These are phyloP conservation scores for Emmonsia crescens DNA, from an alignment of 2,329 filamentous ascomycete genomes.

Conservation along the genomic window DNA sequence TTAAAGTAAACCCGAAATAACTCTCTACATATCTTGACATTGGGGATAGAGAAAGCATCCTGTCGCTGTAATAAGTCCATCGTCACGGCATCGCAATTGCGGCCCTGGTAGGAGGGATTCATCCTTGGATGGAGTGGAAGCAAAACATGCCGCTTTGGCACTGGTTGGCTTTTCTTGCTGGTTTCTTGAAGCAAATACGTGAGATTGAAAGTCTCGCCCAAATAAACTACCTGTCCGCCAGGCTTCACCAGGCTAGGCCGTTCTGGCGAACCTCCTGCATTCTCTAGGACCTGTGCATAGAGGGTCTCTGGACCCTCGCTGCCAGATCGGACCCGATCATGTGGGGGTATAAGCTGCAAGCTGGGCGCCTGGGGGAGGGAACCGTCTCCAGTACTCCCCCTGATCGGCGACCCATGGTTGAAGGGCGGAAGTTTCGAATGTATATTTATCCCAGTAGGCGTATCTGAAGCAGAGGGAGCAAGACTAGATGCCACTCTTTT, in stretches of 20 bases:
- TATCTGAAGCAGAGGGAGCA: background rate
- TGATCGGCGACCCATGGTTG: background rate
- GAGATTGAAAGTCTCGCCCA: slow-evolving; percentile 2
- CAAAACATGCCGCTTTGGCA: background rate
- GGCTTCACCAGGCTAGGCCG: slow-evolving; percentile 2
- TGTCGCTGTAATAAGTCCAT: slow-evolving; percentile 2
- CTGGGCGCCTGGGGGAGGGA: background rate
- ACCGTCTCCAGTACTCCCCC: background rate
- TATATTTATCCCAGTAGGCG: background rate
- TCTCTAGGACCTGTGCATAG: slow-evolving; percentile 3
- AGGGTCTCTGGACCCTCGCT: slow-evolving; percentile 3
- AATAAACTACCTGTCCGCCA: slow-evolving; percentile 1
- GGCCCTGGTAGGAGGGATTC: background rate
- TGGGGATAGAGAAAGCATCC: slow-evolving; percentile 2
- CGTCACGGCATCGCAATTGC: slow-evolving; percentile 1
- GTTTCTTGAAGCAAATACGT: slow-evolving; percentile 2
- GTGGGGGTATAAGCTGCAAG: background rate
- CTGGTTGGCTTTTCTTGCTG: background rate
- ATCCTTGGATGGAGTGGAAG: background rate
- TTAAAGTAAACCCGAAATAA: slow-evolving; percentile 2
- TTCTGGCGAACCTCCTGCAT: background rate
- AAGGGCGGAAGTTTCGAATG: background rate
- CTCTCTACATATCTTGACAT: slow-evolving; percentile 1
- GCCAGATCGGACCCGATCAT: background rate
- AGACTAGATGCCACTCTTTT: background rate